These are phyloP conservation scores for Globisporangium spinosum DNA, from an alignment of 352 stramenopile genomes.

Conservation along the genomic window DNA sequence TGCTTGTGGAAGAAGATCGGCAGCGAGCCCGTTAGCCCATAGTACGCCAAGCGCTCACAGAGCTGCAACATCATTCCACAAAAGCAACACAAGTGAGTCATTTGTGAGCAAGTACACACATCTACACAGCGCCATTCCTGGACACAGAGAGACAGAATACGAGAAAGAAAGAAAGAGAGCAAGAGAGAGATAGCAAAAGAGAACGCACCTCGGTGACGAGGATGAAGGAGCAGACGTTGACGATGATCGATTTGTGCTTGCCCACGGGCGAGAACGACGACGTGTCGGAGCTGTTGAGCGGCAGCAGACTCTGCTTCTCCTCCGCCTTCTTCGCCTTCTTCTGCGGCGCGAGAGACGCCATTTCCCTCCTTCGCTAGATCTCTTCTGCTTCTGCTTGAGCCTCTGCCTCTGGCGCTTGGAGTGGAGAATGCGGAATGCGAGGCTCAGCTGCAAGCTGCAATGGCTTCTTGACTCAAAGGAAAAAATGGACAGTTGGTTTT, in stretches of 20 bases:
- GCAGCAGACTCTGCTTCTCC: slow-evolving; percentile 15
- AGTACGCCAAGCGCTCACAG: slow-evolving; percentile 81
- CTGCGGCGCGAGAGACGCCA: background rate
- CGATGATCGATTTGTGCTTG: slow-evolving; percentile 69
- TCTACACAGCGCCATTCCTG: background rate
- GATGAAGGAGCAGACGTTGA: slow-evolving; percentile 87
- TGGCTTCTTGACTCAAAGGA: background rate
- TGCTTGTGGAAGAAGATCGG: slow-evolving; percentile 89
- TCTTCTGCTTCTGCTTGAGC: background rate
- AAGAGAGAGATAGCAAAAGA: background rate
- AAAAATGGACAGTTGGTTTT: background rate
- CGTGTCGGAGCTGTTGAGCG: background rate
- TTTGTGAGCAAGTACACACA: background rate
- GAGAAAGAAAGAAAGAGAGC: background rate
- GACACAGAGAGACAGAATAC: background rate
- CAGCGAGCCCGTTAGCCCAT: slow-evolving; percentile 77
- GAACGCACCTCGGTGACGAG: slow-evolving; percentile 68
- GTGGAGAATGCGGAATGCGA: background rate
- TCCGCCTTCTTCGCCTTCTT: slow-evolving; percentile 7
- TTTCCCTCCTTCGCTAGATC: background rate
- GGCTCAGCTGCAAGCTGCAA: background rate
- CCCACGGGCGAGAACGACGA: background rate
- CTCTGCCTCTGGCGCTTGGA: background rate
- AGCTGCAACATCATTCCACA: slow-evolving; percentile 31
- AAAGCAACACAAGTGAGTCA: background rate